Conservation (phyloP, 768 basidiomycete species). For the Hebeloma cylindrosporum region DNA sequence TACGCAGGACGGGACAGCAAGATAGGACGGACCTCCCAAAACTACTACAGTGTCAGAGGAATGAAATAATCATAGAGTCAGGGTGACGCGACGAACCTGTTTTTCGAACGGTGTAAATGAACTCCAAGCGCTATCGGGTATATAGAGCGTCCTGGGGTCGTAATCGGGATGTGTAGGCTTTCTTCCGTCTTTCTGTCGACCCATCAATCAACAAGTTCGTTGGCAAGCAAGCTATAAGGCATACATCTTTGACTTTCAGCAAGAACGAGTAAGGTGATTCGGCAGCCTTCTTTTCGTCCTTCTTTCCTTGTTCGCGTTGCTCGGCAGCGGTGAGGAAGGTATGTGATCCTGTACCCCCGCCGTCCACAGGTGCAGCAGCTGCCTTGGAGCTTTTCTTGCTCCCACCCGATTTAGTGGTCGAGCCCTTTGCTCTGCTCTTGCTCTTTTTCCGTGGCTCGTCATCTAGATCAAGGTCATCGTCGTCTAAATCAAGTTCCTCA, state of each 20-base stretch:
- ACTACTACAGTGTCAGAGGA: conserved; percentile 38
- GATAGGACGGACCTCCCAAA: conserved; percentile 62
- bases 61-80: background rate
- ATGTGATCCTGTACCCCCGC: conserved; percentile 27
- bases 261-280: conserved; percentile 82
- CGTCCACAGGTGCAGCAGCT: conserved; percentile 19
- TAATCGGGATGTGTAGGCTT: conserved; percentile 82
- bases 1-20: background rate
- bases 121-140: conserved; percentile 76
- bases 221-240: background rate
- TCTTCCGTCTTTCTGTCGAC: conserved; percentile 73
- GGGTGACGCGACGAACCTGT: conserved; percentile 44
- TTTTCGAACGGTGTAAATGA: conserved; percentile 95
- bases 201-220: conserved; percentile 5
- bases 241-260: conserved; percentile 62
- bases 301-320: conserved; percentile 69
- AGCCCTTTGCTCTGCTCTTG: conserved; percentile 31
- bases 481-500: conserved; percentile 39
- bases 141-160: conserved; percentile 83
- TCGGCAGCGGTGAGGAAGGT: conserved; percentile 85
- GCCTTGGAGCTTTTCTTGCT: conserved; percentile 22
- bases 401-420: conserved; percentile 29
- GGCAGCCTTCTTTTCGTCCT: conserved; percentile 76
- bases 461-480: conserved; percentile 21
- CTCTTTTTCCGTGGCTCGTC: conserved; percentile 28